Evolutionary conservation across 2,329 filamentous ascomycete genomes (phyloP), one percentile per base, ranked within the genome.

Genomic region (Blastomyces silverae): DNA sequence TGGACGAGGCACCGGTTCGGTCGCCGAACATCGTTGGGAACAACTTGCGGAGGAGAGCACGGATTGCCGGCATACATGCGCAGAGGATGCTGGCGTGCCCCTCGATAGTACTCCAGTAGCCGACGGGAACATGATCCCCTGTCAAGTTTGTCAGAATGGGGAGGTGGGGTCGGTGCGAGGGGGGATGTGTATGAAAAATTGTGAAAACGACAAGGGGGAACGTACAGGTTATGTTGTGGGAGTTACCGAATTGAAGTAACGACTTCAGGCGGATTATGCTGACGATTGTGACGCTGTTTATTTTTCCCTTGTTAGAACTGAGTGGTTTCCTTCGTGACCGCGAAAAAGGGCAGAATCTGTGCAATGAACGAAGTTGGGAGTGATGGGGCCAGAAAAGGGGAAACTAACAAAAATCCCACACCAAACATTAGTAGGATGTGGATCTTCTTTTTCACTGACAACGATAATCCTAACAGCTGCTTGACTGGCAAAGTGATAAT

Each of bases 321-420:
- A 7, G 15, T 15, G 11, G n/a, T 17, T 58, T n/a, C 34, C 13
- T 37, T 20, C 17, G 28, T n/a, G 17, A 17, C 11, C 39, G 31
- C 31, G 13, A 28, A 53, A 44, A 25, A 39, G 8, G 37, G 15
- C 2, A 22, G 11, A 44, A 44, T 20, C 42, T 44, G 2, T 44
- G 42, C 42, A 20, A 15, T 15, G 42, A 44, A 10, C 37, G 42
- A 6, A 20, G 42, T 48, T 20, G 20, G 34, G 20, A 39, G 34
- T 5, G 31, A 58, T 31, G 42, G 17, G 15, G n/a, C 20, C n/a
- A 46, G 13, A 60, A 17, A 2, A 2, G 20, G 57, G n/a, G 39
- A 37, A 60, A 60, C 57, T 60, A 28, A 60, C 57, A 60, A 60
- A 37, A 60, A 60, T 60, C 57, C 57, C 15, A 60, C 57, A 31